These are phyloP conservation scores for Nakazawaea wickerhamii DNA, from an alignment of 805 yeast genomes.

Conservation along the genomic window DNA sequence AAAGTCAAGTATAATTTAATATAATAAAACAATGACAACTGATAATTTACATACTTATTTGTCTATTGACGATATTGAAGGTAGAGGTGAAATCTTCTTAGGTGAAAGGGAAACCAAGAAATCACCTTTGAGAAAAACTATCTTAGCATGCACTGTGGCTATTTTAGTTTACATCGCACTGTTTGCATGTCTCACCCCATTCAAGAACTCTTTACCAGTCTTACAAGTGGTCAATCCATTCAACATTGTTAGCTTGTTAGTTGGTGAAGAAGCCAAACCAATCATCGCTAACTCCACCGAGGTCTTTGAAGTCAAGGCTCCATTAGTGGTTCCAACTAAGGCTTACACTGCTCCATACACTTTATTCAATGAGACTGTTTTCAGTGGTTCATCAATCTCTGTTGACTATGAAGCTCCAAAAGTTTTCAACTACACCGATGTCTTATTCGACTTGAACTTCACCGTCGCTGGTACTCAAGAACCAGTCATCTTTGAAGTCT, in stretches of 20 bases:
- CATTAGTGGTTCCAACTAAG: constrained; percentile 12
- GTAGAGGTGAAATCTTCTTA: constrained; percentile 12
- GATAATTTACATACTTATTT: constrained; percentile 2
- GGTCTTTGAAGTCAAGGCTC: constrained; percentile 17
- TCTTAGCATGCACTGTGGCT: not conserved
- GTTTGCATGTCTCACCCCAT: constrained; percentile 12
- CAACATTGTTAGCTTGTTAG: not conserved
- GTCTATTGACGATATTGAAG: constrained; percentile 4
- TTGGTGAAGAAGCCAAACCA: constrained; percentile 5
- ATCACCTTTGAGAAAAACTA: not conserved
- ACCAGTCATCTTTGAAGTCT: constrained; percentile 22
- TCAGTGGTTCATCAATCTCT: constrained; percentile 1
- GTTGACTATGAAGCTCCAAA: constrained; percentile 13
- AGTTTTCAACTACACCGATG: constrained; percentile 23
- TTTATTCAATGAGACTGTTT: constrained; percentile 13
- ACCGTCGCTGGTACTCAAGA: constrained; percentile 19
- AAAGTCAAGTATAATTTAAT: no score
- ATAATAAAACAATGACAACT: not conserved
- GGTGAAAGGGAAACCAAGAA: not conserved
- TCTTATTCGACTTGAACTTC: constrained; percentile 24
- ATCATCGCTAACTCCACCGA: constrained; percentile 9
- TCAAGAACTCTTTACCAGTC: constrained; percentile 2
- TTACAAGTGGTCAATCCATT: constrained; percentile 5
- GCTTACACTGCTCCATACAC: constrained; percentile 7
- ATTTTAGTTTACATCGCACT: constrained; percentile 13